Conservation (phyloP, 2,329 filamentous ascomycete species). For the Ascomycota sp. region DNA sequence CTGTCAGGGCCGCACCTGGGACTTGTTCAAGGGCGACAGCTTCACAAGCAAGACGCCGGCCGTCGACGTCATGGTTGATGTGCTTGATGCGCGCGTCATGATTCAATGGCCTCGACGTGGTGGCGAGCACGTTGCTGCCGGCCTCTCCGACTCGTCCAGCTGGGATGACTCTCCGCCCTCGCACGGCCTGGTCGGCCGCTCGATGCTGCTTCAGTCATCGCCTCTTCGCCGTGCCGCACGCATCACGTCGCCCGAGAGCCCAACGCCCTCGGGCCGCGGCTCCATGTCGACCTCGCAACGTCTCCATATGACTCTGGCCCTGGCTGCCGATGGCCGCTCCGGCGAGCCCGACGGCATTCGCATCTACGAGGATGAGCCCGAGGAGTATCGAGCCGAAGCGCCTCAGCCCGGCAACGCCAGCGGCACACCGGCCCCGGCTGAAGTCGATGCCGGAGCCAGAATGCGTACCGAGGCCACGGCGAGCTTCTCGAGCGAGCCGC, state of each 20-base stretch:
- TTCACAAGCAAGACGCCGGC: constrained; percentile 80
- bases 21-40: constrained; percentile 68
- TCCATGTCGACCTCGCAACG: constrained; percentile 19
- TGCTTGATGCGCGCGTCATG: constrained; percentile 78
- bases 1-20: constrained; percentile 72
- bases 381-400: constrained; percentile 17
- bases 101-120: constrained; percentile 62
- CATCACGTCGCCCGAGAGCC: constrained; percentile 58
- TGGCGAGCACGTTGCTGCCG: constrained; percentile 14
- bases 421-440: background rate
- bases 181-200: constrained; percentile 7
- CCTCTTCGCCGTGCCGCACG: constrained; percentile 33
- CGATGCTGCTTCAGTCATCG: constrained; percentile 28
- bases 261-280: constrained; percentile 21
- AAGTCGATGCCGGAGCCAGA: constrained; percentile 16
- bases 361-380: constrained; percentile 52
- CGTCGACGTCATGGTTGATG: constrained; percentile 83
- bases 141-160: constrained; percentile 45
- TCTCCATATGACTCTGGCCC: constrained; percentile 22
- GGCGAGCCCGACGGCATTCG: constrained; percentile 26
- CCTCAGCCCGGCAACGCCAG: too few relatives aligned
- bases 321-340: background rate
- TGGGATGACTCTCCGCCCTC: constrained; percentile 45
- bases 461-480: constrained; percentile 29
- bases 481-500: constrained; percentile 36